Evolutionary conservation across 345 rosid species (phyloP), one percentile per base, ranked within the genome.

Genomic region (Bretschneidera sinensis): DNA sequence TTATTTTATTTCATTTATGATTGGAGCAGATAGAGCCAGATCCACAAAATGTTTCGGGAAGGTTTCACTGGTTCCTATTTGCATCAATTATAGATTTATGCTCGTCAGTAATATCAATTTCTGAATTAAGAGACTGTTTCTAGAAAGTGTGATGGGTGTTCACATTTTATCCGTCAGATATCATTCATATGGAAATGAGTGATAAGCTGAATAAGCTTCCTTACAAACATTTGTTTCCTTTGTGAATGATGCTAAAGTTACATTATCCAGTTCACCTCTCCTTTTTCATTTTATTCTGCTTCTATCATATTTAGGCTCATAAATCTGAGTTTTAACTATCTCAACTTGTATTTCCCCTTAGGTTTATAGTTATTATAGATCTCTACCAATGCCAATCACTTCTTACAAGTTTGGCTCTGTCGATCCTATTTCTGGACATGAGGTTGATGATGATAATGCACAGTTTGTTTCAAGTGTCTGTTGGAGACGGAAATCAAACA

Each of bases 381-480:
- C 97, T 17, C 71, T 92, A 43, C 96, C 94, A 2, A 80, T 87
- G 92, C 94, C 97, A 62, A 81, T 89, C 70, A 72, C 91, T 48
- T 89, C 89, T 45, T 78, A 87, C 84, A 83, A 84, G 69, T 92
- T 92, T 64, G 91, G 91, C 28, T 80, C 95, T 16, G 62, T 70
- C 8, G 91, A 85, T 75, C 88, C 85, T 2, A 65, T 73, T 52
- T 82, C 89, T 17, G 92, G 95, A 21, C 74, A 72, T 55, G 86
- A 85, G 64, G 65, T 66, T 43, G 76, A 71, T 49, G 80, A 77
- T 61, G 91, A 77, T 57, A 76, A 70, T 54, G 91, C 91, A 45
- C 91, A 81, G 72, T 89, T 89, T 71, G 98, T 92, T 74, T 92
- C 97, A 16, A 89, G 98, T 59, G 98, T 89, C 13, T 87, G 94